Evolutionary conservation across 371 early-diverging fungal species (phyloP).

Genomic region (Blastocladiella emersonii): DNA sequence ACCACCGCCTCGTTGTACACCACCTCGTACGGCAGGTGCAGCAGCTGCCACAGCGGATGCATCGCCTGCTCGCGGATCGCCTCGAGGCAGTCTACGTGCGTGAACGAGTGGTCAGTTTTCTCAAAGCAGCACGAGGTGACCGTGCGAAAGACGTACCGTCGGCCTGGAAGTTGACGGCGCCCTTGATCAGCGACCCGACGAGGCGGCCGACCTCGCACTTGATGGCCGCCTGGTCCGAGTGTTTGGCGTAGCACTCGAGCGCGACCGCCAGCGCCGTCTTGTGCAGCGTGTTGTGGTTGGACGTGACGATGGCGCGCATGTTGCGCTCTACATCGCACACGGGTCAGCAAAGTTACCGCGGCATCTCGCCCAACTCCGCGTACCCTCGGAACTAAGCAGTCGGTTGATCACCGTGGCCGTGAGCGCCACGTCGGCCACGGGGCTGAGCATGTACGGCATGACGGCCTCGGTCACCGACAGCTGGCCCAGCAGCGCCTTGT

Average conservation of each 20-base stretch:
- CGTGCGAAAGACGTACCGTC: background rate
- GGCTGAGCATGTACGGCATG: background rate
- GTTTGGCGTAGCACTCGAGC: background rate
- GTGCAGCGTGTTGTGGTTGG: background rate
- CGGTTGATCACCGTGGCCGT: background rate
- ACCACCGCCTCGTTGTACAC: background rate
- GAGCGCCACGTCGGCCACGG: background rate
- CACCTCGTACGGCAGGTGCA: background rate
- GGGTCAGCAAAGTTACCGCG: no score
- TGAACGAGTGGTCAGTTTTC: no score
- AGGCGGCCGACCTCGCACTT: conserved; percentile 1
- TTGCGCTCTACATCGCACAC: background rate
- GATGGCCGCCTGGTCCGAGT: background rate
- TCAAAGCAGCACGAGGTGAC: no score
- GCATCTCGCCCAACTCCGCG: no score
- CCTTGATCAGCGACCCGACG: background rate
- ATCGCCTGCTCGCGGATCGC: background rate
- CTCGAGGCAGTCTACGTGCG: background rate
- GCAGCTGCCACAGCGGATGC: background rate
- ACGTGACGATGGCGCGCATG: background rate
- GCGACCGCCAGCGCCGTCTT: background rate
- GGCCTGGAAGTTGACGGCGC: background rate
- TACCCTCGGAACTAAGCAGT: background rate
- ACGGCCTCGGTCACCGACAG: background rate
- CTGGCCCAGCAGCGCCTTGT: background rate